Base-by-base conservation (phyloP, 139 green algal genomes). In the Edaphochlamys debaryana region DNA sequence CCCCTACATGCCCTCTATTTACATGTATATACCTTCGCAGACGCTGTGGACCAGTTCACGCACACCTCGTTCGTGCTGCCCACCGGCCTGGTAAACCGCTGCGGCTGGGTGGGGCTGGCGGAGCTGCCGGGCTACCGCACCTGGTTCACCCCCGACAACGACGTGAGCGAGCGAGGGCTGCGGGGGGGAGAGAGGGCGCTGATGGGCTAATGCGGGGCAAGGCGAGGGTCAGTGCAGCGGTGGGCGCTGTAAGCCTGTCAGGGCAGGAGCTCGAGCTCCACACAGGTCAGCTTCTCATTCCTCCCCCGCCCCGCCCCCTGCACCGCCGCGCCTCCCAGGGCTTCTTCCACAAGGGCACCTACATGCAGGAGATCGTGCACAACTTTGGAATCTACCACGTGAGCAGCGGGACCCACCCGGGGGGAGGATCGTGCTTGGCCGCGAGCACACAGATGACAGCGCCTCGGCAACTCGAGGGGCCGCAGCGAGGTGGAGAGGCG, bases 301-400 rank as follows among this genome's bases (percentile, higher is more conserved):
- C 7, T 19, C 67, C 15, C 15, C 4, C 8, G 36, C 20, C 7
- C 37, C 19, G 3, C 11, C 32, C 67, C 37, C 37, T 34, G 36
- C 20, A 4, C 19, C 23, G 15, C 11, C 37, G 23, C 30, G 8
- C 32, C 19, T 52, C 32, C 5, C 54, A 69, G 73, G 73, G 54
- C 38, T 41, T 54, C 11, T 80, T 80, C 37, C 36, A 45, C 54
- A 80, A 69, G 73, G 73, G 54, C 54, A 68, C 36, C 6, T 25
- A 69, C 23, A 22, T 69, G 34, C 73, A 80, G 73, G 54, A 80
- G 56, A 36, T 23, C 1, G 29, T 80, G 15, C 73, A 80, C 56
- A 80, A 80, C 56, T 80, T 69, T 19, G 73, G 73, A 27, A 52
- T 80, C 36, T 80, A 80, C 36, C 73, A 80, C 56, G 50, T 58